Evolutionary conservation across 225 moss, liverwort and hornwort species (phyloP).

Genomic region (Polytrichum formosum): DNA sequence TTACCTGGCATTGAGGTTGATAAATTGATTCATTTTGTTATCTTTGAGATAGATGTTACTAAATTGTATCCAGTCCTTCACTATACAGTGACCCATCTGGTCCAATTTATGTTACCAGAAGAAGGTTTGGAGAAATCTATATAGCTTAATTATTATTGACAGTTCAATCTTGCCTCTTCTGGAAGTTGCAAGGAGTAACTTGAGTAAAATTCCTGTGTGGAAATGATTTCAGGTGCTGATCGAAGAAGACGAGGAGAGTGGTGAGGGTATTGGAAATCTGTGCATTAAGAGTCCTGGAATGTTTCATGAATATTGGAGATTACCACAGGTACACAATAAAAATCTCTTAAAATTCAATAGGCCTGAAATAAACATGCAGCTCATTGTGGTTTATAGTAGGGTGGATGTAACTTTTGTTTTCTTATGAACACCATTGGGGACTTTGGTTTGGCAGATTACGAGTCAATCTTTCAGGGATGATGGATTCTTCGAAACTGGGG

Average conservation of each 20-base stretch:
- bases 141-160: too few species aligned
- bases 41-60: too few species aligned
- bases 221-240: constrained; percentile 52
- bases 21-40: background rate
- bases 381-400: background rate
- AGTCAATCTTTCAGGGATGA: constrained; percentile 64
- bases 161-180: too few species aligned
- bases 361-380: too few species aligned
- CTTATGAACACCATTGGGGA: background rate
- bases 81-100: background rate
- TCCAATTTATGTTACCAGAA: constrained; percentile 8
- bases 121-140: constrained; percentile 1
- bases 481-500: constrained; percentile 86
- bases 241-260: constrained; percentile 51
- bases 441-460: constrained; percentile 64
- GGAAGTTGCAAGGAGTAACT: too few species aligned
- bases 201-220: too few species aligned
- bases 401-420: background rate
- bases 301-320: constrained; percentile 88
- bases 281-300: constrained; percentile 79
- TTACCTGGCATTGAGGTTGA: constrained; percentile 79
- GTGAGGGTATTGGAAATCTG: constrained; percentile 65
- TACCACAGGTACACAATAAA: constrained; percentile 55
- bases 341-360: constrained; percentile 1
- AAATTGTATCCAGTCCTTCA: too few species aligned